Evolutionary conservation across 2,329 filamentous ascomycete species (phyloP).

Genomic region (Beauveria sp.): DNA sequence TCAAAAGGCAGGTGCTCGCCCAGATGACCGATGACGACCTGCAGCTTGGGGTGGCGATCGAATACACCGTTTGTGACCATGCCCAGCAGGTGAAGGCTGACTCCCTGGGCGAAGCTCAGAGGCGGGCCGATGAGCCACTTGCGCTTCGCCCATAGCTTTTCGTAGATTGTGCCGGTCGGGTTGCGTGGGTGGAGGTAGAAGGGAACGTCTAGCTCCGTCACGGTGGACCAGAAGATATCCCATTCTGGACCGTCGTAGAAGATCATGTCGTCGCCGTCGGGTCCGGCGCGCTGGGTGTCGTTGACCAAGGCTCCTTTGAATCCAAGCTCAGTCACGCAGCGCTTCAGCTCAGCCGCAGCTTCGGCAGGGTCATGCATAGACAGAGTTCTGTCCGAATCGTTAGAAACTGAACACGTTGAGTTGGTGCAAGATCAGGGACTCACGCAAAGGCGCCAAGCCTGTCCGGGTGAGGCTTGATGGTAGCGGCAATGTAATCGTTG

Average conservation of each 20-base stretch:
- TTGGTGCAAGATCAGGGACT: conserved; percentile 11
- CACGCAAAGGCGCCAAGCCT: conserved; percentile 40
- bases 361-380: conserved; percentile 47
- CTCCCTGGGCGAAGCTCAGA: conserved; percentile 50
- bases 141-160: conserved; percentile 51
- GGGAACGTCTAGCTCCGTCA: conserved; percentile 53
- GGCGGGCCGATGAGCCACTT: conserved; percentile 55
- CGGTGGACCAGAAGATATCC: conserved; percentile 53
- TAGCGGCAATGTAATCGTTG: conserved; percentile 33
- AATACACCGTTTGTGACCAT: conserved; percentile 45
- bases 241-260: conserved; percentile 57
- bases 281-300: conserved; percentile 51
- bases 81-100: conserved; percentile 48
- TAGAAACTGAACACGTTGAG: not conserved
- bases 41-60: conserved; percentile 37
- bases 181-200: conserved; percentile 57
- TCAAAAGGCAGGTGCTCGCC: conserved; percentile 44
- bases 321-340: conserved; percentile 49
- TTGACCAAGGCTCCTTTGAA: conserved; percentile 58
- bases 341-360: conserved; percentile 41
- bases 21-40: conserved; percentile 40
- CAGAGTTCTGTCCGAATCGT: conserved; percentile 25
- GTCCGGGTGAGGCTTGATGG: conserved; percentile 30
- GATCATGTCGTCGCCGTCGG: conserved; percentile 51
- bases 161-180: conserved; percentile 47